Conservation (phyloP, 140 eudicot genomes). For the Cichorium intybus region DNA sequence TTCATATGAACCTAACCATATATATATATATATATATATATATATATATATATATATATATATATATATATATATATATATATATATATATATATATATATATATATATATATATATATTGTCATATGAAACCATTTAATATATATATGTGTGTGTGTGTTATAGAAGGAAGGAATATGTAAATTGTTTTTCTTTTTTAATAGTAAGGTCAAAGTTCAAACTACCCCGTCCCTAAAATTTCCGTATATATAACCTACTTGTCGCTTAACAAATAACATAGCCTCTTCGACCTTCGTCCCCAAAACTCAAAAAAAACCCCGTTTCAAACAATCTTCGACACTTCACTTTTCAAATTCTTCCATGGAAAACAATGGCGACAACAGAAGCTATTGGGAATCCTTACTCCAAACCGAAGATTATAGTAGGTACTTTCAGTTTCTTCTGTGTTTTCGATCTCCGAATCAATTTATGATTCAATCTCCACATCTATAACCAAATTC, state of each 20-base stretch:
- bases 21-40: too few species aligned
- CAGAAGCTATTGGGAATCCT: constrained; percentile 50
- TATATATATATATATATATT: too few species aligned
- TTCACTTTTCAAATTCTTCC: not conserved
- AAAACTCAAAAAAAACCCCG: not conserved
- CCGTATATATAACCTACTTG: constrained; percentile 5
- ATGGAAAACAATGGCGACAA: constrained; percentile 41
- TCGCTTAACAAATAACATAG: not conserved
- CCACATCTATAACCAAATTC: not conserved
- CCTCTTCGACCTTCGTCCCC: not conserved
- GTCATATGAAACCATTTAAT: too few species aligned
- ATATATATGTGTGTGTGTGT: too few species aligned
- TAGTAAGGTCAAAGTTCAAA: too few species aligned
- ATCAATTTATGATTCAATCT: not conserved
- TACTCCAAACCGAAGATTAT: constrained; percentile 39
- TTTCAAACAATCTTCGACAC: constrained; percentile 2
- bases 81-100: too few species aligned
- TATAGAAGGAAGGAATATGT: too few species aligned
- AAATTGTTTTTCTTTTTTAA: too few species aligned
- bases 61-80: too few species aligned
- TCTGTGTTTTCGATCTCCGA: not conserved
- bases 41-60: too few species aligned
- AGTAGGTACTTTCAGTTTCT: constrained; percentile 17
- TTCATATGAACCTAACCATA: too few species aligned
- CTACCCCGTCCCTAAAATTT: not conserved